These are phyloP conservation scores for Drechmeria coniospora DNA, from an alignment of 2,329 filamentous ascomycete species.

Conservation along the genomic window DNA sequence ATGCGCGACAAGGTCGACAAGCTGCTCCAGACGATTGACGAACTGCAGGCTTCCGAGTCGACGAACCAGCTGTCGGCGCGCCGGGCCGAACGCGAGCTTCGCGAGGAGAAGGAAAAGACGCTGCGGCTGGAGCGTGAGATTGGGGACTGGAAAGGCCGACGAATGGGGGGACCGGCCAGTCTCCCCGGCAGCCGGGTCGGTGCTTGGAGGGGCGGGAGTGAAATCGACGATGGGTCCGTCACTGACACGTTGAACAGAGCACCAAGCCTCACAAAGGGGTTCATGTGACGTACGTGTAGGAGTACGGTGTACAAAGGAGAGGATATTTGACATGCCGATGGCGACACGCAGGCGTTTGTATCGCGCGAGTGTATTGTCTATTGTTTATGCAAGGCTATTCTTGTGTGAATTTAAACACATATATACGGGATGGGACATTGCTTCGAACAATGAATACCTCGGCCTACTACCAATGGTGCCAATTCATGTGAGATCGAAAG, in stretches of 20 bases:
- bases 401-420: too few relatives aligned
- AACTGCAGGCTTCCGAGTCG: conserved; percentile 79
- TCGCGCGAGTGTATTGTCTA: too few relatives aligned
- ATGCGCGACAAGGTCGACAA: conserved; percentile 84
- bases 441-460: too few relatives aligned
- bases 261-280: conserved; percentile 64
- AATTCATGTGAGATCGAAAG: conserved; percentile 39
- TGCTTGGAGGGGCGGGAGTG: conserved; percentile 19
- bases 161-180: conserved; percentile 34
- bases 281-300: conserved; percentile 36
- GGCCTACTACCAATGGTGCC: too few relatives aligned
- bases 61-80: conserved; percentile 66
- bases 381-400: too few relatives aligned
- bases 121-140: conserved; percentile 76
- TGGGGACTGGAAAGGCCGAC: conserved; percentile 66
- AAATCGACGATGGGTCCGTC: conserved; percentile 22
- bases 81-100: conserved; percentile 75
- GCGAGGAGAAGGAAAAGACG: conserved; percentile 73
- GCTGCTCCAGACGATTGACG: conserved; percentile 80
- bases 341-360: too few relatives aligned
- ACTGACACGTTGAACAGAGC: conserved; percentile 42
- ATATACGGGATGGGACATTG: too few relatives aligned
- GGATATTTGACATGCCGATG: conserved; percentile 1
- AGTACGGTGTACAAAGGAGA: neutral
- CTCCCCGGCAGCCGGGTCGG: conserved; percentile 18